A percentile compares a stretch with the other conserved stretches of the same genome.
Conservation (phyloP, 805 yeast genomes). For the Saccharomycopsis malanga region DNA sequence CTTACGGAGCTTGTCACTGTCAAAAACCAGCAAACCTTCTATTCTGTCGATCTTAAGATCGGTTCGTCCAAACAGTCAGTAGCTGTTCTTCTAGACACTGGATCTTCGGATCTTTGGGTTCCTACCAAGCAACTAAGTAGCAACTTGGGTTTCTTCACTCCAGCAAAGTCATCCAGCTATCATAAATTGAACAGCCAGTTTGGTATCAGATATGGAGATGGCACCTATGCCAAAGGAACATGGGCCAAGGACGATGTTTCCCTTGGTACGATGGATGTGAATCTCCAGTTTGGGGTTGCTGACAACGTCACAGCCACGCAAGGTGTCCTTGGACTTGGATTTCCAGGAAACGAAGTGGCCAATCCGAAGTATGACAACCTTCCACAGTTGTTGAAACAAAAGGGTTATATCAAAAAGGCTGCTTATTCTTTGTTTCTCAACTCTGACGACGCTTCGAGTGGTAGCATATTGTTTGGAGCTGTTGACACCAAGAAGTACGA, state of each 20-base stretch:
- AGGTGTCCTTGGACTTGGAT: slow-evolving; percentile 16
- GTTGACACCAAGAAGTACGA: slow-evolving; percentile 13
- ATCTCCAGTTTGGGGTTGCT: slow-evolving; percentile 11
- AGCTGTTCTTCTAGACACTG: slow-evolving; percentile 28
- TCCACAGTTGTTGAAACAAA: slow-evolving; percentile 7
- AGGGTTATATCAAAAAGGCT: slow-evolving; percentile 5
- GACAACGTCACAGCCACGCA: slow-evolving; percentile 26
- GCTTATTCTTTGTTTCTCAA: slow-evolving; percentile 17
- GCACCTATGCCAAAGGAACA: slow-evolving; percentile 18
- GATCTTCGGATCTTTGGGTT: slow-evolving; percentile 31
- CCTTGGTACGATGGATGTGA: slow-evolving; percentile 7
- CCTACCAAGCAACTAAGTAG: slow-evolving; percentile 1
- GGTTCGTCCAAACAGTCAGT: slow-evolving; percentile 13
- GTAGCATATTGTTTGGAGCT: slow-evolving; percentile 16
- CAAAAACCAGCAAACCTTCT: slow-evolving; percentile 11
- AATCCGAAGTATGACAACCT: slow-evolving; percentile 9
- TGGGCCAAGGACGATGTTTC: slow-evolving; percentile 16
- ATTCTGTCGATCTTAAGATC: slow-evolving; percentile 7
- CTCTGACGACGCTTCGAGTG: slow-evolving; percentile 5
- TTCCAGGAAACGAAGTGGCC: slow-evolving; percentile 11
- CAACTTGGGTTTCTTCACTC: slow-evolving; percentile 4
- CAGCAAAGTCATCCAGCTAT: slow-evolving; percentile 1
- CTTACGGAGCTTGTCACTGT: slow-evolving; percentile 2
- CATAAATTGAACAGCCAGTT: not conserved
- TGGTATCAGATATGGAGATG: slow-evolving; percentile 14